Conservation (phyloP, 2,329 filamentous ascomycete genomes). For the Sarocladiaceae sp. region DNA sequence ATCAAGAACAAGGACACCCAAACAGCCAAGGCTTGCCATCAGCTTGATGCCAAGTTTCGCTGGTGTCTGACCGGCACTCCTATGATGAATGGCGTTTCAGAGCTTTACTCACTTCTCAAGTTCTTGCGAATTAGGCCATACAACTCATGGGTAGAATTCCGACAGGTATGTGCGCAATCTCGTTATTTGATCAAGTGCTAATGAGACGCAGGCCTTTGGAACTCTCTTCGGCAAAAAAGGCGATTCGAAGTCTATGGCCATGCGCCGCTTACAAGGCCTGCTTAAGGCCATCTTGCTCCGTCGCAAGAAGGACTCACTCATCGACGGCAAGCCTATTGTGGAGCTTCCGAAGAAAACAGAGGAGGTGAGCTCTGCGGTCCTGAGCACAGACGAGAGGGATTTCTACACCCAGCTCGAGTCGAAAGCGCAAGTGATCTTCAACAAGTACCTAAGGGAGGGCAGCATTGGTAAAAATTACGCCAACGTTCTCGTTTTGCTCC, state of each 20-base stretch:
- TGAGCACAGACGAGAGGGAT: constrained; percentile 67
- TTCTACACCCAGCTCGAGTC: constrained; percentile 74
- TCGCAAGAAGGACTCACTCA: constrained; percentile 72
- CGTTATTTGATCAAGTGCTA: not conserved
- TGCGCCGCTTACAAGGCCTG: constrained; percentile 68
- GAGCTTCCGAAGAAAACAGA: constrained; percentile 72
- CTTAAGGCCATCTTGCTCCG: constrained; percentile 79
- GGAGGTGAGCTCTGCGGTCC: constrained; percentile 69
- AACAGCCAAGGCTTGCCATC: constrained; percentile 63
- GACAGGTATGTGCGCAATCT: constrained; percentile 34
- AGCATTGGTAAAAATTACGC: constrained; percentile 69
- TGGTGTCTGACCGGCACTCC: constrained; percentile 83
- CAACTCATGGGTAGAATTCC: constrained; percentile 59
- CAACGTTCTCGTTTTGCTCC: constrained; percentile 73
- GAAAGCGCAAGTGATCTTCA: constrained; percentile 66
- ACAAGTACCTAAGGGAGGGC: constrained; percentile 66
- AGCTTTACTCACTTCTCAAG: constrained; percentile 71
- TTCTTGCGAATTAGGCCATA: constrained; percentile 79
- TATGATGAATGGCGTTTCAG: constrained; percentile 81
- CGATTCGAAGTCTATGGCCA: constrained; percentile 57
- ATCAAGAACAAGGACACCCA: constrained; percentile 77
- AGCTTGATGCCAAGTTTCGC: constrained; percentile 62
- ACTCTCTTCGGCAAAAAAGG: constrained; percentile 29
- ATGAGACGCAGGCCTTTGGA: constrained; percentile 17
- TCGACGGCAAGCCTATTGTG: constrained; percentile 78